phyloP scores from a whole-genome alignment of 164 flowering plant species.

The Vitis vinifera region DNA sequence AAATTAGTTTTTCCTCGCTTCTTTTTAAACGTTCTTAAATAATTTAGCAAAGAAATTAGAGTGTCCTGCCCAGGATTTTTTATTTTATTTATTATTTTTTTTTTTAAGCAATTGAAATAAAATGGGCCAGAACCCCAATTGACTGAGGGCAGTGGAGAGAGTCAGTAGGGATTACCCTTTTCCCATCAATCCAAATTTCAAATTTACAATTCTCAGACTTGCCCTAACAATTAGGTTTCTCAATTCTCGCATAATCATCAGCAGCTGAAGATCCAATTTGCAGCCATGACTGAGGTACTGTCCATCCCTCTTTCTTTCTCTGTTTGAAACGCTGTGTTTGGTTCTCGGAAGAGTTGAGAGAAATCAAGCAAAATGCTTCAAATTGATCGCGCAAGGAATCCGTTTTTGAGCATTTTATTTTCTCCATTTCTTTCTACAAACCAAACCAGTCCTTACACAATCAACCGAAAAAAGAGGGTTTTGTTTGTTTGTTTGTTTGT shows the following conservation, averaged over 20 bases:
- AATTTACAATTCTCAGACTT: not conserved
- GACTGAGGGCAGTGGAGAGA: no score
- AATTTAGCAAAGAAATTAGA: no score
- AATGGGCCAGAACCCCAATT: no score
- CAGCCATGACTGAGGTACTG: constrained; percentile 46
- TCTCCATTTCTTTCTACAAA: not conserved
- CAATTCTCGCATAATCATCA: not conserved
- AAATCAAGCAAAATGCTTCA: not conserved
- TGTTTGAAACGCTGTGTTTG: not conserved
- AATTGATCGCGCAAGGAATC: no score
- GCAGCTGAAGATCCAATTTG: constrained; percentile 11
- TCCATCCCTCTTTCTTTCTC: not conserved
- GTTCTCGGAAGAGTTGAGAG: not conserved
- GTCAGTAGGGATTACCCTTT: no score
- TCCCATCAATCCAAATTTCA: not conserved
- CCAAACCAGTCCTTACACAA: not conserved
- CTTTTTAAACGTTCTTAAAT: no score
- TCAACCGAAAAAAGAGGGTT: not conserved
- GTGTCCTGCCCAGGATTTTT: no score
- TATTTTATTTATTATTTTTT: no score
- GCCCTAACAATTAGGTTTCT: not conserved
- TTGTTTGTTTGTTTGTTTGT: not conserved
- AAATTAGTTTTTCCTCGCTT: no score
- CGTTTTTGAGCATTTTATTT: no score
- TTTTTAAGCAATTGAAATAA: no score